Conservation (phyloP, 2,329 filamentous ascomycete genomes). For the Arthrocladium fulminans region DNA sequence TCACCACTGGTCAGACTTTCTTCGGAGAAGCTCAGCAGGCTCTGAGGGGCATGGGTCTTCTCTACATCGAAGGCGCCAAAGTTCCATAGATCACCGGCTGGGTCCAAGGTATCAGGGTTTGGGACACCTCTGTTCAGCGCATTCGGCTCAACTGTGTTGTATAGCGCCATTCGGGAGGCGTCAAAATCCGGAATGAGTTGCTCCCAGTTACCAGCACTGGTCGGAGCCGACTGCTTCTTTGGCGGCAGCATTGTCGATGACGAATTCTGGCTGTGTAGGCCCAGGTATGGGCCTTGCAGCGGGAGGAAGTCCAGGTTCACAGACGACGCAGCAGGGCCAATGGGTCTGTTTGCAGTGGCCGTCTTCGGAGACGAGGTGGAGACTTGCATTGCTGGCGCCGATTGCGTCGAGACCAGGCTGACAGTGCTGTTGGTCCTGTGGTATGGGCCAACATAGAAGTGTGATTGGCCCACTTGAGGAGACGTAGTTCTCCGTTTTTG, state of each 20-base stretch:
- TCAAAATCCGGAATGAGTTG: conserved; percentile 71
- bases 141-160: not conserved
- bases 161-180: conserved; percentile 30
- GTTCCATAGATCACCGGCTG: conserved; percentile 33
- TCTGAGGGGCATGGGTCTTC: conserved; percentile 35
- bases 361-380: conserved; percentile 11
- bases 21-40: conserved; percentile 51
- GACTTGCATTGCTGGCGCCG: conserved; percentile 15
- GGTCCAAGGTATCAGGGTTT: conserved; percentile 22
- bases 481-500: conserved; percentile 10
- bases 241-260: conserved; percentile 30
- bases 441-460: conserved; percentile 4
- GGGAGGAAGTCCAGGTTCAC: conserved; percentile 53
- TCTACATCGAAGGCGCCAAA: conserved; percentile 30
- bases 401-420: conserved; percentile 21
- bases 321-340: conserved; percentile 8
- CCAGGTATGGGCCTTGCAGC: conserved; percentile 23
- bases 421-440: conserved; percentile 17
- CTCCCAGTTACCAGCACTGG: conserved; percentile 62
- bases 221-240: conserved; percentile 31
- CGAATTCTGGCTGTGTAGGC: conserved; percentile 38
- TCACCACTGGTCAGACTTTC: conserved; percentile 51
- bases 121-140: conserved; percentile 25
- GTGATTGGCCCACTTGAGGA: conserved; percentile 11
- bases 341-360: conserved; percentile 2